Conservation (phyloP, 139 green algal species). For the Picochlorum sp. region DNA sequence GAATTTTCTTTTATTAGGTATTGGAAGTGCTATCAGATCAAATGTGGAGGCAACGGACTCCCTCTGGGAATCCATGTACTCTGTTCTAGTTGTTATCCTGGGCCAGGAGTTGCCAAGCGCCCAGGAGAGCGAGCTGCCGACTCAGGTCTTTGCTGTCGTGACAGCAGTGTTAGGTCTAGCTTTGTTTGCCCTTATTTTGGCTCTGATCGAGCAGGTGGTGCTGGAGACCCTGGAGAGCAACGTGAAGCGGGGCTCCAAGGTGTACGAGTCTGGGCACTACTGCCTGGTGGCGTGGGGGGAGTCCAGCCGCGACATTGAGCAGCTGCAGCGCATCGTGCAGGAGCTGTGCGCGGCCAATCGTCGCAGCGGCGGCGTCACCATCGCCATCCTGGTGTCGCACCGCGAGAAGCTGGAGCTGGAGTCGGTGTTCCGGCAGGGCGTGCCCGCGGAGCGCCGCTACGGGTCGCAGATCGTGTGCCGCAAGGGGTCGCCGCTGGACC, state of each 20-base stretch:
- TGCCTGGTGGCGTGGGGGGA: conserved; percentile 23
- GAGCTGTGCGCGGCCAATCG: conserved; percentile 29
- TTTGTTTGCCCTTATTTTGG: conserved; percentile 51
- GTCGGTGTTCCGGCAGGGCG: conserved; percentile 16
- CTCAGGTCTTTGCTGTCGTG: conserved; percentile 2
- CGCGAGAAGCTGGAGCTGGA: conserved; percentile 49
- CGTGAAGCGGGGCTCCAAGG: conserved; percentile 18
- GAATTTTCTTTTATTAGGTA: background rate
- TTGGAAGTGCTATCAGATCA: background rate
- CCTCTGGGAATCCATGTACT: background rate
- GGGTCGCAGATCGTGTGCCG: conserved; percentile 41
- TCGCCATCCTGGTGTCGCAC: conserved; percentile 27
- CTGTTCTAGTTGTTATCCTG: conserved; percentile 4
- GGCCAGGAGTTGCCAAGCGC: conserved; percentile 6
- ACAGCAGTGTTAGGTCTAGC: conserved; percentile 28
- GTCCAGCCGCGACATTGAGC: conserved; percentile 22
- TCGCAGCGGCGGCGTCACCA: conserved; percentile 1
- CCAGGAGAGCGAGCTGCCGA: background rate
- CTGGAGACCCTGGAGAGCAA: conserved; percentile 27
- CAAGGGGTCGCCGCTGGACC: conserved; percentile 32
- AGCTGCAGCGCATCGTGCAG: conserved; percentile 25
- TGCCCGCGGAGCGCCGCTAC: conserved; percentile 5
- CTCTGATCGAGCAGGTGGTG: conserved; percentile 28
- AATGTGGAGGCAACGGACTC: background rate
- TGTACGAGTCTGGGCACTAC: conserved; percentile 26